phyloP scores from a whole-genome alignment of 345 rosid species.

The Eucalyptus tenuipes region DNA sequence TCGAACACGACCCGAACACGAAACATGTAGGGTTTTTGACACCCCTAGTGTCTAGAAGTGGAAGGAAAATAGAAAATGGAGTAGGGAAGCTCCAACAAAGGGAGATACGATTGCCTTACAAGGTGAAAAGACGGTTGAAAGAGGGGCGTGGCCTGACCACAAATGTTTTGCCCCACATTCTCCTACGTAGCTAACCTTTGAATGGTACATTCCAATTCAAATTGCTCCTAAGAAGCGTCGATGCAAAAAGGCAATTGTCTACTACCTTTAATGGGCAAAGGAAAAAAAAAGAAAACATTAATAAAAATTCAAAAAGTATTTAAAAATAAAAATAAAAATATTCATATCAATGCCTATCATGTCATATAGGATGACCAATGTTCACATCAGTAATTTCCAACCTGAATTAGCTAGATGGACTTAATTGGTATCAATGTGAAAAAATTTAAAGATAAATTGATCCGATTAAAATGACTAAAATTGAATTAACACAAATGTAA shows the following conservation, averaged over 20 bases:
- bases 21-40: no score
- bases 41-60: not conserved
- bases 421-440: no score
- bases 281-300: no score
- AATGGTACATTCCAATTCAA: not conserved
- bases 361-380: no score
- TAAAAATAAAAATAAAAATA: no score
- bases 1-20: no score
- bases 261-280: not conserved
- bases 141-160: not conserved
- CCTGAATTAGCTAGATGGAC: fast-evolving
- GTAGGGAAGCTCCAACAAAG: not conserved
- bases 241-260: not conserved
- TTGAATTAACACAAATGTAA: not conserved
- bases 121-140: not conserved
- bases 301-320: no score
- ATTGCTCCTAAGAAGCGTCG: not conserved
- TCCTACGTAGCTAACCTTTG: not conserved
- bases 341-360: fast-evolving
- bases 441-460: not conserved
- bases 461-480: no score
- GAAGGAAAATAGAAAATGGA: not conserved
- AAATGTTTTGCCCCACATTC: not conserved
- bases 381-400: fast-evolving
- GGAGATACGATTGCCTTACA: not conserved